These are phyloP conservation scores for Fonsecaea pugnacius DNA, from an alignment of 2,329 filamentous ascomycete genomes.

Conservation along the genomic window DNA sequence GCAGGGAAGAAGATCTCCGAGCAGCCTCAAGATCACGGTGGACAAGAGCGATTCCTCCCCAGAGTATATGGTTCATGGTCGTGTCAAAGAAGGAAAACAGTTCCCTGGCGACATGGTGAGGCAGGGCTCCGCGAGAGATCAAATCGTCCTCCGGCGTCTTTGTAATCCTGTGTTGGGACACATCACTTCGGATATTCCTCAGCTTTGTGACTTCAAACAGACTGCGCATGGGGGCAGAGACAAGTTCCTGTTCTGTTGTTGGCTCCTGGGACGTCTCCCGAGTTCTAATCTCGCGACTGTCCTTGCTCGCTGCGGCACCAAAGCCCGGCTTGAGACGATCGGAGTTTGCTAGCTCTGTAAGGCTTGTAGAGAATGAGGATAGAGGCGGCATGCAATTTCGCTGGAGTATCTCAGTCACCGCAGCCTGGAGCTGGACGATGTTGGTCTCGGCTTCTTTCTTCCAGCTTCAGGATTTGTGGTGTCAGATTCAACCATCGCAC, in stretches of 20 bases:
- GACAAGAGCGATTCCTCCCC: constrained; percentile 56
- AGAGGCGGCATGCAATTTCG: neutral
- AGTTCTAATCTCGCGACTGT: neutral
- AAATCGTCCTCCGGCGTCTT: constrained; percentile 53
- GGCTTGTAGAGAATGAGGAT: neutral
- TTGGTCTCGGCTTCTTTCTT: neutral
- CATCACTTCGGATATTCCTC: constrained; percentile 49
- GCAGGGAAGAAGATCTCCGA: constrained; percentile 58
- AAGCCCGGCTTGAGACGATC: neutral
- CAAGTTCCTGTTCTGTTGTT: neutral
- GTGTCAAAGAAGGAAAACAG: constrained; percentile 58
- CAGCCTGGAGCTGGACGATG: neutral
- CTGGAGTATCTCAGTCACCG: neutral
- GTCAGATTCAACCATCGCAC: neutral
- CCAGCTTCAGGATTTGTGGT: neutral
- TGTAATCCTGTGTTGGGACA: constrained; percentile 46
- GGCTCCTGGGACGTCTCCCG: neutral
- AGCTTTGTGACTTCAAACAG: constrained; percentile 56
- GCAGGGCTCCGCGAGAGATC: constrained; percentile 55
- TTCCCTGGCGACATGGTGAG: constrained; percentile 56
- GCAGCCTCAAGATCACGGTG: constrained; percentile 57
- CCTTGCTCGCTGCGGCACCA: neutral
- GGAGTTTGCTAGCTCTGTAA: neutral
- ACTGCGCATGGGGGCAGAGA: constrained; percentile 53
- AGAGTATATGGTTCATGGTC: constrained; percentile 57